phyloP scores from a whole-genome alignment of 1,284 basidiomycete species.

The Cryptococcus hybrid region DNA sequence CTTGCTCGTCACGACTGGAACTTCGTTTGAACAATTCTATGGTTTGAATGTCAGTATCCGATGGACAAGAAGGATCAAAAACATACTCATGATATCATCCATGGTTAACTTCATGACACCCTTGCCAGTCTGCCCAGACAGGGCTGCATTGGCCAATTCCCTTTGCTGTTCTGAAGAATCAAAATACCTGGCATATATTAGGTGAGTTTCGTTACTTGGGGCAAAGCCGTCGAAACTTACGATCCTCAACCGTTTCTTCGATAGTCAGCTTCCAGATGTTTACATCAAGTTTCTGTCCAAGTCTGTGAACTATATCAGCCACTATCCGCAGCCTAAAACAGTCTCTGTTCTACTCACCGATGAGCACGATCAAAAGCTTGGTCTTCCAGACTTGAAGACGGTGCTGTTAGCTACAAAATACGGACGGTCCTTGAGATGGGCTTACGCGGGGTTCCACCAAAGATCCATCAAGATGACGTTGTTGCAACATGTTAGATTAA shows the following conservation, averaged over 20 bases:
- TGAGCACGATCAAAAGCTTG: conserved; percentile 95
- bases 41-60: not conserved
- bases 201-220: not conserved
- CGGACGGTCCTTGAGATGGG: not conserved
- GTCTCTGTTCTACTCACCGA: conserved; percentile 49
- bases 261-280: conserved; percentile 93
- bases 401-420: not conserved
- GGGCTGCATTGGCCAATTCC: conserved; percentile 73
- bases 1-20: conserved; percentile 4
- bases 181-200: conserved; percentile 48
- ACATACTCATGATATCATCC: conserved; percentile 69
- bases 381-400: conserved; percentile 58
- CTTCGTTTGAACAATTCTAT: conserved; percentile 12
- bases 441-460: conserved; percentile 85
- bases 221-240: conserved; percentile 40
- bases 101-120: conserved; percentile 73
- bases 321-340: not conserved
- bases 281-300: conserved; percentile 82
- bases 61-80: not conserved
- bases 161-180: conserved; percentile 84
- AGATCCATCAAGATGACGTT: conserved; percentile 89
- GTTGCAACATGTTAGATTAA: conserved; percentile 93
- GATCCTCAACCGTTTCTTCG: conserved; percentile 82
- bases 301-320: conserved; percentile 33
- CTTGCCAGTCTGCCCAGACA: conserved; percentile 84